Base-by-base conservation (phyloP, 345 rosid species). In the Gynandropsis gynandra region DNA sequence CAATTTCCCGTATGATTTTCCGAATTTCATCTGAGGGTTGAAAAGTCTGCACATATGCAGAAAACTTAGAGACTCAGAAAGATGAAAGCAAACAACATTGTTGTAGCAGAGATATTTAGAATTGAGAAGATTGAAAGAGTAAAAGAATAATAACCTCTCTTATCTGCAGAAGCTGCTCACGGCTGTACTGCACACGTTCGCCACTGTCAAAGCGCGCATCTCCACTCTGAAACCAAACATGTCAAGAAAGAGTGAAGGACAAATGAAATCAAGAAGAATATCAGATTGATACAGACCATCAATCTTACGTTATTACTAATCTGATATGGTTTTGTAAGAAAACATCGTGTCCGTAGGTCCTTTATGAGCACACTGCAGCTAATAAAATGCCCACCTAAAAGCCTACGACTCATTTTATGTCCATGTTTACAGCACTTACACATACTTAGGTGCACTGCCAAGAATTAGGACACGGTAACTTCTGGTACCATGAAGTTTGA, bases 81-180 rank as follows among this genome's bases (percentile, higher is more conserved):
- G 37, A 34, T 24, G 52, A 51, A 10, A 45, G 15, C 2, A 43
- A n/a, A n/a, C n/a, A n/a, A n/a, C n/a, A n/a, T n/a, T n/a, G n/a
- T n/a, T n/a, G n/a, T n/a, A n/a, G n/a, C n/a, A n/a, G n/a, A n/a
- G n/a, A n/a, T n/a, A n/a, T n/a, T n/a, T n/a, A n/a, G n/a, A n/a
- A n/a, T n/a, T n/a, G n/a, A n/a, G n/a, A n/a, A n/a, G n/a, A n/a
- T n/a, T n/a, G n/a, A n/a, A n/a, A n/a, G n/a, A n/a, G n/a, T n/a
- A n/a, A n/a, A n/a, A n/a, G n/a, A n/a, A n/a, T n/a, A n/a, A n/a
- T n/a, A n/a, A 83, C 89, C 94, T 80, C 80, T 63, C 47, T 74
- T 14, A 84, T 75, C 53, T 74, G 78, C 45, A 88, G 66, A 5
- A 81, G 84, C 69, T 80, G 95, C 4, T 80, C 96, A 27, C 81